Evolutionary conservation across 352 stramenopile species (phyloP), one percentile per base, ranked within the genome.

Genomic region (Phytophthora aleatoria): DNA sequence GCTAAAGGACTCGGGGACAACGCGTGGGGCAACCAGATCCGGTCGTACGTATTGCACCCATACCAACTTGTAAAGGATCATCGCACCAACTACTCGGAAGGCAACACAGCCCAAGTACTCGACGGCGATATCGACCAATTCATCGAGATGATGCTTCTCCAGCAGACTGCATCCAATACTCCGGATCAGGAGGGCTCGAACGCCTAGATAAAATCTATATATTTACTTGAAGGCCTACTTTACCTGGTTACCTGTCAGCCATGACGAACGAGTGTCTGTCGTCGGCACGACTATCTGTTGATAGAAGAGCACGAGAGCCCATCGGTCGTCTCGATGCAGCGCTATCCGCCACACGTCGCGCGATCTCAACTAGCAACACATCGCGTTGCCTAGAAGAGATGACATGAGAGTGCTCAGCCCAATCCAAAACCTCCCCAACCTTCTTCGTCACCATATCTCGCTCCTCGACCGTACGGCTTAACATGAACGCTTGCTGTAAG

Each of bases 41-140:
- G 97, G 8, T 98, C 97, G 74, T 99, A 99, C 73, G 83, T 97
- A 50, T 70, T 99, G 69, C 95, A 99, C 66, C 97, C 97, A 13
- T 99, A 99, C 83, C 98, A 98, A 70, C 87, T 99, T 74, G 94
- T 99, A 38, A 99, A 99, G 63, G 96, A 99, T 69, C 85, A 97
- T 69, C 80, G 94, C 47, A 98, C 90, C 2, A 95, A 96, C 24
- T 90, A 90, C 70, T 87, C 97, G n/a, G 92, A 88, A 49, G 86
- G 73, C 10, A 84, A 98, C 72, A 83, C 88, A 0, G 61, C 93
- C 39, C 82, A 79, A 20, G 92, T 99, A 58, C 73, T 99, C 13
- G 90, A 98, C 64, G 96, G 96, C 24, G 79, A 97, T 45, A 79
- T 97, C 20, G 82, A 96, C 39, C 61, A 64, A 13, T 92, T 94